Percentiles rank a stretch among this genome's conserved stretches.
Evolutionary conservation across 805 yeast genomes (phyloP).

Genomic region (Vanderwaltozyma tropicalis): DNA sequence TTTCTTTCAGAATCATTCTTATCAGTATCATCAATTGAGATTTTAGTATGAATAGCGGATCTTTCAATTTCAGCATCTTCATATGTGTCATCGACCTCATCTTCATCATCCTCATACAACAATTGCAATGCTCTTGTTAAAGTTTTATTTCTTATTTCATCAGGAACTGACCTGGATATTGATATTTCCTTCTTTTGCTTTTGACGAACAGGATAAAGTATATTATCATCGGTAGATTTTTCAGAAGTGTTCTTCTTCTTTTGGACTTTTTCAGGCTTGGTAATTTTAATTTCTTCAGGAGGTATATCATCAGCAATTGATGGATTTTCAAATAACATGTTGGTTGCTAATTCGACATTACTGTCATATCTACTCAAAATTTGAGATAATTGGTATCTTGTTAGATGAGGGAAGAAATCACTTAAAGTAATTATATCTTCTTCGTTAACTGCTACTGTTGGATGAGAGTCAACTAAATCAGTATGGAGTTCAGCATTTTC

Average conservation of each 20-base stretch:
- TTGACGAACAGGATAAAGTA: background rate
- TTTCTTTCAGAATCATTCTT: conserved; percentile 6
- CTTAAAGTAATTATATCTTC: conserved; percentile 32
- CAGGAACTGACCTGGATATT: conserved; percentile 27
- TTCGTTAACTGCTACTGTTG: conserved; percentile 12
- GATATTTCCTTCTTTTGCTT: conserved; percentile 4
- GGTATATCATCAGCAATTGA: conserved; percentile 28
- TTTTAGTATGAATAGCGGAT: conserved; percentile 1
- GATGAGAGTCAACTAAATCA: background rate
- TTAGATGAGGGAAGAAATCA: conserved; percentile 63
- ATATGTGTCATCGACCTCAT: conserved; percentile 75
- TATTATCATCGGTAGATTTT: conserved; percentile 12
- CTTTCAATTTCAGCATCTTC: conserved; percentile 36
- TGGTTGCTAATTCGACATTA: conserved; percentile 48
- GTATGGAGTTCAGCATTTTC: background rate
- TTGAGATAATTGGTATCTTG: conserved; percentile 36
- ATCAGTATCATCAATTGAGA: conserved; percentile 5
- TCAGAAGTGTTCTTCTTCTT: conserved; percentile 7
- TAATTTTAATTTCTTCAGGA: conserved; percentile 7
- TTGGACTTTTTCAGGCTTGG: background rate
- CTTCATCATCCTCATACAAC: conserved; percentile 68
- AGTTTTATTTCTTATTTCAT: conserved; percentile 46
- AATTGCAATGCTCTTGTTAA: conserved; percentile 50
- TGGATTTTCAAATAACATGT: conserved; percentile 55
- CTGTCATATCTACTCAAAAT: conserved; percentile 39